Base-by-base conservation (phyloP, 2,329 filamentous ascomycete species). In the Didymella lethalis region DNA sequence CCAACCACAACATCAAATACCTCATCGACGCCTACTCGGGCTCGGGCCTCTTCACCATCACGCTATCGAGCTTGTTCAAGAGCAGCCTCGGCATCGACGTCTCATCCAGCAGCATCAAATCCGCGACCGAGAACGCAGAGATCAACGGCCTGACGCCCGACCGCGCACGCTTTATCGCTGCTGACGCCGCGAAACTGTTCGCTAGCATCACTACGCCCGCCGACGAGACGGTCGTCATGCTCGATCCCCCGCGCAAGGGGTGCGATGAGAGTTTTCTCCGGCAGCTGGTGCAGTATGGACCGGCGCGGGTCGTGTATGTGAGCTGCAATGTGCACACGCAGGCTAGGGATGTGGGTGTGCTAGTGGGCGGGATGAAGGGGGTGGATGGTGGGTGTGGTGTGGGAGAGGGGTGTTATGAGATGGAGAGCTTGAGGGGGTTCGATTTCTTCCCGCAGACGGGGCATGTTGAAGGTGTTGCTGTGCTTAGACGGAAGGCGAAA, bases 271-370 rank as follows among this genome's bases (percentile, higher is more conserved):
- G 86, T 64, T 99, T 99, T 76, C 79, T 99, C 41, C 78, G 82
- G 16, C 95, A 99, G 80, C 78, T 99, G 70, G 80, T 97, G 53
- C 78, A 81, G 6, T 97, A 91, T 70, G 90, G 85, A 0, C 94
- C 95, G 0, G 84, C 84, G 64, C 84, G 95, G 59, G 87, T 99
- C 11, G 87, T 97, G 4, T 99, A 99, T 75, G 94, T 99, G 40
- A 96, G 91, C 74, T 99, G 95, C 71, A 99, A 99, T 72, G 95
- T 99, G 64, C 95, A 99, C 75, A 98, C 94, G 8, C 95, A 98
- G 83, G 95, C 95, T 14, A 83, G 95, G 52, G 95, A 99, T 78
- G 88, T 99, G 0, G 95, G 93, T 0, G 87, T 94, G 61, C 79
- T 99, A 70, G 92, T 98, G 0, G 84, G 89, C 34, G 93, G 93